A percentile compares a stretch with the other conserved stretches of the same genome.
phyloP scores from a whole-genome alignment of 768 basidiomycete species.

The Phanerodontia chrysosporium region DNA sequence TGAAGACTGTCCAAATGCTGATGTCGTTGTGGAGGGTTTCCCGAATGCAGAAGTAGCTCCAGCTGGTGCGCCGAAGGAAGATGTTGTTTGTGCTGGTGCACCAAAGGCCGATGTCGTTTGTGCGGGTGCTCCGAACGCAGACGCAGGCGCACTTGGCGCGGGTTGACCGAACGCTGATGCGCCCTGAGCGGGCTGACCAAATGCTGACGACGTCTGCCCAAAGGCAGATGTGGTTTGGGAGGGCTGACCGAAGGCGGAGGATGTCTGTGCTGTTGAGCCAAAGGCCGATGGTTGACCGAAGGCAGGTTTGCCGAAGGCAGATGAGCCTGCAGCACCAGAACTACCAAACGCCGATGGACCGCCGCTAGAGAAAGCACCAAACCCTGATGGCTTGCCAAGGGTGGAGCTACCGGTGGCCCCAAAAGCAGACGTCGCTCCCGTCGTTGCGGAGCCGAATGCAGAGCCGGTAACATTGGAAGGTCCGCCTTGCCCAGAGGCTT shows the following conservation, averaged over 20 bases:
- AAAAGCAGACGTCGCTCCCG: slow-evolving; percentile 9
- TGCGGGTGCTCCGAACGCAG: slow-evolving; percentile 22
- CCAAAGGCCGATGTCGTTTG: slow-evolving; percentile 26
- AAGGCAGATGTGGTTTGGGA: slow-evolving; percentile 31
- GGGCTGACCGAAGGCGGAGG: slow-evolving; percentile 26
- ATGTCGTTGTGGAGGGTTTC: slow-evolving; percentile 24
- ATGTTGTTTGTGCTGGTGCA: slow-evolving; percentile 20
- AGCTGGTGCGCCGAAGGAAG: slow-evolving; percentile 25
- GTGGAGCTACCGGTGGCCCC: slow-evolving; percentile 13
- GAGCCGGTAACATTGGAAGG: slow-evolving; percentile 9
- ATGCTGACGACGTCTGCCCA: slow-evolving; percentile 34
- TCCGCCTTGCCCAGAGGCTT: slow-evolving; percentile 31
- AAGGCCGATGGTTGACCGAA: slow-evolving; percentile 31
- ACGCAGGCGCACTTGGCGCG: slow-evolving; percentile 30
- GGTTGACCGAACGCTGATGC: slow-evolving; percentile 23
- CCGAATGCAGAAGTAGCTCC: slow-evolving; percentile 33
- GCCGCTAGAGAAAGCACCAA: slow-evolving; percentile 20
- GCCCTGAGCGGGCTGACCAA: slow-evolving; percentile 29
- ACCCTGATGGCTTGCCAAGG: slow-evolving; percentile 22
- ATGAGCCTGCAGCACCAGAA: neutral
- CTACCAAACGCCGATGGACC: slow-evolving; percentile 29
- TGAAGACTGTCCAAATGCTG: slow-evolving; percentile 24
- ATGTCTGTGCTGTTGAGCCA: slow-evolving; percentile 10
- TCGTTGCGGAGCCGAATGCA: slow-evolving; percentile 11
- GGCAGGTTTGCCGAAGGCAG: slow-evolving; percentile 16